Evolutionary conservation across 331 rosid genomes (phyloP), one percentile per base, ranked within the genome.

Genomic region (Quercus tomentella): DNA sequence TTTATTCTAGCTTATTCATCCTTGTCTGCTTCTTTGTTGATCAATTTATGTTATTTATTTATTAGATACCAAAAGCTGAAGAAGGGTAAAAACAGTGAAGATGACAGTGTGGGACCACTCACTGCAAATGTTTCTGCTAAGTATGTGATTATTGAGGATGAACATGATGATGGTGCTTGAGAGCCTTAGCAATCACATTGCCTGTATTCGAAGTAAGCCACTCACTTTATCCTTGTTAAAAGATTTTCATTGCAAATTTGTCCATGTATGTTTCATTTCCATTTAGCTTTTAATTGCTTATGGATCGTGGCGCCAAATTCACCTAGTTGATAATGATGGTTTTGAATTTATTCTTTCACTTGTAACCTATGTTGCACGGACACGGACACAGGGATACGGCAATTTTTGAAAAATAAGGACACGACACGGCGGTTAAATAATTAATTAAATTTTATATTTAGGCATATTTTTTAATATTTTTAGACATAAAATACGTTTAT

Each of bases 111-210:
- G 66, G 87, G 79, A 17, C 71, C 85, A 23, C 82, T 30, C 71
- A 12, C 86, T 49, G 72, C 51, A 77, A 88, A 88, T 83, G 80
- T 76, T 45, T 88, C 84, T 25, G 82, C 94, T 66, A 95, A 88
- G 80, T 95, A 95, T 88, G 93, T 93, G 82, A 91, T 96, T 80
- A 93, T 96, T 51, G 98, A 93, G 82, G 97, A 90, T 20, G 97
- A 88, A 85, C 89, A 87, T 83, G 89, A 93, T 68, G 90, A 85
- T 70, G 80, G 62, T 28, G 82, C 62, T 70, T 89, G 86, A 91
- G 75, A 58, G 74, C 57, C 56, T 52, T 31, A 52, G 17, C 12
- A 45, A 76, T 71, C 70, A 35, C 56, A 67, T 56, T 60, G 41
- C 76, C 76, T 61, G 22, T 72, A 76, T 72, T 75, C 83, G 28